Evolutionary conservation across 2,329 filamentous ascomycete species (phyloP), one percentile per base, ranked within the genome.

Genomic region (Fusarium vanettenii): DNA sequence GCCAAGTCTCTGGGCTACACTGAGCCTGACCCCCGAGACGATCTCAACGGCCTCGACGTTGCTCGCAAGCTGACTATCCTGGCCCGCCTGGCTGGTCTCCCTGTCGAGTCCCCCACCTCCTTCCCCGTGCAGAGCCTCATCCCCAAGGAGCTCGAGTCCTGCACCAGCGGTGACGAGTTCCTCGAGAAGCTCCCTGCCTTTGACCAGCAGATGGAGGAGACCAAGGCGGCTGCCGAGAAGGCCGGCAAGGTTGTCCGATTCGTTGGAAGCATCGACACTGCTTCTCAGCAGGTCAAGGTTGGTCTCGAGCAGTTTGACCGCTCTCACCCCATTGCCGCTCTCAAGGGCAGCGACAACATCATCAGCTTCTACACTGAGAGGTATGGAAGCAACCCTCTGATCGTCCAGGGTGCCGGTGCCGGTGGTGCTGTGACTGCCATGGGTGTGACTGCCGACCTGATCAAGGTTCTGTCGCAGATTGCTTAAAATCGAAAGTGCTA

Each of bases 271-370:
- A 94, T 98, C 71, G 95, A 99, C 81, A 92, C 98, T 50, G 88
- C 86, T n/a, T 89, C 88, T 71, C 93, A 94, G 82, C 87, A 92
- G 77, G 93, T 98, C 82, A 97, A 95, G 87, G 97, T 99, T 67
- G 96, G 97, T 3, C 85, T 99, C 75, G 93, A 98, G 88, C 94
- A 93, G 85, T 95, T 95, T 78, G 95, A 97, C 76, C 91, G 91
- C 78, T 94, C 93, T 70, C 95, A 97, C 81, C 94, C 97, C 14
- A 98, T 99, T 85, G 97, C 97, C 16, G 93, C 94, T 57, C 88
- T 99, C 67, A 97, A 98, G 89, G 97, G 97, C 39, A 98, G 95
- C 83, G 97, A 98, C 83, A 99, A 99, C 87, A 97, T 99, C 82
- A 98, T 99, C 82, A 97, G 93, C 87, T 98, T 99, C 88, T 97